Evolutionary conservation across 768 basidiomycete species (phyloP).

Genomic region (Phlebiopsis flavidoalba): DNA sequence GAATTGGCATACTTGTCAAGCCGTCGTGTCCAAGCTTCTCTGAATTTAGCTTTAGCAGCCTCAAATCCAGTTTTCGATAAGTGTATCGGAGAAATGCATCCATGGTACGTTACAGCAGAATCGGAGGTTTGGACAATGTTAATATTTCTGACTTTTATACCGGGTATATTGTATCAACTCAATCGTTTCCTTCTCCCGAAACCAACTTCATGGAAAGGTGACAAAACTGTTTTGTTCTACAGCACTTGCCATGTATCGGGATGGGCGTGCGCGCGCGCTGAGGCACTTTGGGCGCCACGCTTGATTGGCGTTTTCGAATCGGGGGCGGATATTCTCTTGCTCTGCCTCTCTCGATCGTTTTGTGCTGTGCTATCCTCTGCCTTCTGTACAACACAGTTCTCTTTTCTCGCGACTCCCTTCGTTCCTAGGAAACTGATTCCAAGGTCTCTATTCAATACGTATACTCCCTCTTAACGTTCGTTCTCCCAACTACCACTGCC

Average conservation of each 20-base stretch:
- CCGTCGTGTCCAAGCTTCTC: too few species aligned
- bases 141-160: too few species aligned
- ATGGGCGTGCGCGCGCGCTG: neutral
- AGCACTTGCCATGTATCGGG: conserved; percentile 1
- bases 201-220: neutral
- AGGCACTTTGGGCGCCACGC: neutral
- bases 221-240: neutral
- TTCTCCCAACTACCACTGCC: conserved; percentile 11
- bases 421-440: conserved; percentile 8
- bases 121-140: too few species aligned
- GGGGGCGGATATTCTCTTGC: conserved; percentile 5
- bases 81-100: too few species aligned
- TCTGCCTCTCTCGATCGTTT: conserved; percentile 9
- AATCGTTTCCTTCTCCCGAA: too few species aligned
- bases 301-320: conserved; percentile 13
- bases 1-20: too few species aligned
- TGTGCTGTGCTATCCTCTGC: conserved; percentile 13
- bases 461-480: conserved; percentile 6
- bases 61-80: too few species aligned
- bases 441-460: conserved; percentile 7
- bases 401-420: conserved; percentile 21
- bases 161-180: too few species aligned
- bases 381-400: conserved; percentile 20
- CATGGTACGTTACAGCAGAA: too few species aligned
- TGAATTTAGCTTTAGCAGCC: too few species aligned